Evolutionary conservation across 1,284 basidiomycete species (phyloP), one percentile per base, ranked within the genome.

Genomic region (Erythrobasidium hasegawianum): DNA sequence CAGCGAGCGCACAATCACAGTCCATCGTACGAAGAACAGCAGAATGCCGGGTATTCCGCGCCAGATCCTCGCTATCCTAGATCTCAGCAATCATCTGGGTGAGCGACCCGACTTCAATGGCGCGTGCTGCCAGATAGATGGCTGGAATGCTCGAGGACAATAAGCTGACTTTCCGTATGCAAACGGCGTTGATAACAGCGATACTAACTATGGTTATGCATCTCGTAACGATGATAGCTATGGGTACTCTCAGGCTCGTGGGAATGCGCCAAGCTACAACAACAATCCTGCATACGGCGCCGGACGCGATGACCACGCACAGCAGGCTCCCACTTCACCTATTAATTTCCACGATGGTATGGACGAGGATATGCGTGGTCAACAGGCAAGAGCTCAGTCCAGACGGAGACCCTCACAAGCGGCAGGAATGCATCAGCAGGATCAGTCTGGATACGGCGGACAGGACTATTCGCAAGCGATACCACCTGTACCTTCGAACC

Each of bases 361-460:
- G 8, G 50, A 53, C 20, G 50, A 53, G 50, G 50, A 53, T 22
- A 27, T 9, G 22, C n/a, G 50, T 16, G 50, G 50, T 20, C 22
- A 22, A 9, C n/a, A 20, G 16, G 50, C 50, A 24, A n/a, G 50
- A 26, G 50, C 18, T 3, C 50, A 53, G 50, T 4, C 16, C 4
- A 22, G 50, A 20, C 50, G 50, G 16, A 22, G 50, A 16, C 50
- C 50, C 5, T 53, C 50, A 7, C 50, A 53, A 20, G 50, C 50
- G 3, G 50, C 50, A 16, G 18, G 18, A 29, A 16, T 29, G 22
- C 8, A n/a, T 9, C 16, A 20, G 16, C 50, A 53, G 50, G 50
- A 53, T 8, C 22, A 53, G 18, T 16, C 9, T 5, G 8, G 24
- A 8, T 8, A 47, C 9, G 20, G 50, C 20, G 7, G 20, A n/a